Base-by-base conservation (phyloP, 306 rosid species). In the Comarum palustre region DNA sequence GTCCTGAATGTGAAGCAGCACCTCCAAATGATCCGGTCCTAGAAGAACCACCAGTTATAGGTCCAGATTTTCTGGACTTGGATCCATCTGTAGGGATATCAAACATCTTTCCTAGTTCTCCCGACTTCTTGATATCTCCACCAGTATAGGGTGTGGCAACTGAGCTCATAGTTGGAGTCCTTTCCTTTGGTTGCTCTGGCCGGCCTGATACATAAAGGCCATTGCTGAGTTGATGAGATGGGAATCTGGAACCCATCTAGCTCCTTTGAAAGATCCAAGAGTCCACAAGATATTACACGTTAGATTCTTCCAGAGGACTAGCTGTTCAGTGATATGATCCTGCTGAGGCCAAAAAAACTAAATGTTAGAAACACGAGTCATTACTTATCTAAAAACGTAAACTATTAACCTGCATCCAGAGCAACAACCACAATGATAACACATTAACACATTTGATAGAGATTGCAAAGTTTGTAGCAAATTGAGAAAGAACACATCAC, bases 141-240 rank as follows among this genome's bases (percentile, higher is more conserved):
- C 98, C 98, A 54, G 96, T 90, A 70, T 93, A 93, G 16, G 98
- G 98, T 87, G 89, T 85, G 34, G 98, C 91, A 24, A 86, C 93
- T 15, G 97, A 91, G 82, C 95, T 94, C 98, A 94, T 94, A 16
- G 96, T 87, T 1, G 98, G 98, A 74, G 92, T 29, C 91, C 85
- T 89, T 89, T 94, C 98, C 84, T 94, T 94, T 12, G 97, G 98
- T 82, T 89, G 96, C 74, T 94, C 98, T 68, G 97, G 97, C 79
- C 92, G 90, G 77, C 98, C 98, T 24, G 98, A 94, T 77, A 94
- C 98, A 29, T 89, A 94, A 50, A 94, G 92, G 80, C 98, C 98
- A 84, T 89, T 94, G 86, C 98, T 94, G 77, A 94, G 98, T 81
- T 94, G 96, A 86, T 94, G 98, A 85, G 98, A 94, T 74, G 91